Percentiles rank a stretch among this genome's conserved stretches.
Evolutionary conservation across 495 filamentous ascomycete genomes (phyloP).

Genomic region (Bathelium albidoporum): DNA sequence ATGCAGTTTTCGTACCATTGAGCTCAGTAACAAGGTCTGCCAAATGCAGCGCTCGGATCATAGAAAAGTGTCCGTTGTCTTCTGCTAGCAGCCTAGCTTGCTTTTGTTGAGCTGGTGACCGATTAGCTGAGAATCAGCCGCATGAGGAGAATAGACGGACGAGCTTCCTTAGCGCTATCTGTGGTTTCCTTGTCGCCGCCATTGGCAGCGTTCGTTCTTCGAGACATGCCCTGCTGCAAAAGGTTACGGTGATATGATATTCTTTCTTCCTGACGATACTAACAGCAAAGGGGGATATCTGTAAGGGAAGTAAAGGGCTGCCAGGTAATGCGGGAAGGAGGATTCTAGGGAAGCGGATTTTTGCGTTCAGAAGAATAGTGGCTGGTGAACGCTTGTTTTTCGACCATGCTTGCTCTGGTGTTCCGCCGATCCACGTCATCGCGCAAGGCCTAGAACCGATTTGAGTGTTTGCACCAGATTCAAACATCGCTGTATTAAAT

Average conservation of each 20-base stretch:
- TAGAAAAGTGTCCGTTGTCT: constrained; percentile 68
- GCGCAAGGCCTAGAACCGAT: not conserved
- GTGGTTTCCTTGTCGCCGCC: constrained; percentile 10
- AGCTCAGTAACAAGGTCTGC: constrained; percentile 92
- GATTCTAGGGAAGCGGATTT: not conserved
- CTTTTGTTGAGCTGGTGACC: constrained; percentile 56
- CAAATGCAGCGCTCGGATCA: constrained; percentile 76
- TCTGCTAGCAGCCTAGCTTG: constrained; percentile 73
- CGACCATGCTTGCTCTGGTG: not conserved
- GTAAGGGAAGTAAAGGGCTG: not conserved
- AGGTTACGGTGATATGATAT: not conserved
- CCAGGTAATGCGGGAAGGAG: not conserved
- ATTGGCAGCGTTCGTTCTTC: constrained; percentile 23
- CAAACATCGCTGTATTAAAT: too few species aligned
- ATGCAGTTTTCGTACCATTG: constrained; percentile 53
- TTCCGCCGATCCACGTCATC: not conserved
- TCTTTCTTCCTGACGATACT: not conserved
- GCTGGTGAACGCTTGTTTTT: not conserved
- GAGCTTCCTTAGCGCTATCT: not conserved
- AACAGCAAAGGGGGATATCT: not conserved
- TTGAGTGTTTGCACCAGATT: not conserved
- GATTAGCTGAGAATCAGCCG: not conserved
- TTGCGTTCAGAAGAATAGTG: not conserved
- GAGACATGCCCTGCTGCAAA: constrained; percentile 19
- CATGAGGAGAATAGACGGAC: not conserved